Base-by-base conservation (phyloP, 768 basidiomycete species). In the Lactifluus piperatus region DNA sequence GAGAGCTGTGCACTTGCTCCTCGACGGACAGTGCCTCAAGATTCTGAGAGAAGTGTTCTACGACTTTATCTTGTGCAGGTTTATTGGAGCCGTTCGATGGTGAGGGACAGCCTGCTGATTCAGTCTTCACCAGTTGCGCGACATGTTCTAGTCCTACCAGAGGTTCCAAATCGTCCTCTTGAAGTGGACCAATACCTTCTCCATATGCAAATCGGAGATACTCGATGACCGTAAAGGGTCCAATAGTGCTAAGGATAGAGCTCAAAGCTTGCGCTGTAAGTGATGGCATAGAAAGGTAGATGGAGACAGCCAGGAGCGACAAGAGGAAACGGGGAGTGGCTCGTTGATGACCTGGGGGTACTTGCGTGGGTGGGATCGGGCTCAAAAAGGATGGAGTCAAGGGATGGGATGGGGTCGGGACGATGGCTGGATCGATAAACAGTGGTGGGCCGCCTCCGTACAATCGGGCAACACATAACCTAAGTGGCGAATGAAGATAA, bases 121-220 rank as follows among this genome's bases (percentile, higher is more conserved):
- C 75, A n/a, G 77, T 71, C 32, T 72, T 71, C 14, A 79, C 62
- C 18, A 77, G 61, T 44, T 78, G 73, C 13, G 86, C 87, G 24
- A 92, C 76, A 43, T 77, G 68, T 66, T 91, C 88, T 26, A 93
- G 74, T 2, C 87, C 87, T 1, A 84, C 79, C 1, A 86, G 86
- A 16, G 84, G 74, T n/a, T 80, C 75, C 3, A 76, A 74, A 39
- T 86, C 84, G 57, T 62, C 67, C 44, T 69, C 64, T 60, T 71
- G 71, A 11, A 70, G 60, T 10, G 71, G 66, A 3, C 79, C 77
- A 32, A 91, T 80, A 2, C 83, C 79, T 22, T 78, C 79, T 18
- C 93, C 94, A 6, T 84, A 77, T 2, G 94, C 87, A 70, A 95
- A 97, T 47, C 81, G 76, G 45, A 97, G 81, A 70, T 94, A 97